Evolutionary conservation across 768 basidiomycete genomes (phyloP), one percentile per base, ranked within the genome.

Genomic region (Phylloporus sp.): DNA sequence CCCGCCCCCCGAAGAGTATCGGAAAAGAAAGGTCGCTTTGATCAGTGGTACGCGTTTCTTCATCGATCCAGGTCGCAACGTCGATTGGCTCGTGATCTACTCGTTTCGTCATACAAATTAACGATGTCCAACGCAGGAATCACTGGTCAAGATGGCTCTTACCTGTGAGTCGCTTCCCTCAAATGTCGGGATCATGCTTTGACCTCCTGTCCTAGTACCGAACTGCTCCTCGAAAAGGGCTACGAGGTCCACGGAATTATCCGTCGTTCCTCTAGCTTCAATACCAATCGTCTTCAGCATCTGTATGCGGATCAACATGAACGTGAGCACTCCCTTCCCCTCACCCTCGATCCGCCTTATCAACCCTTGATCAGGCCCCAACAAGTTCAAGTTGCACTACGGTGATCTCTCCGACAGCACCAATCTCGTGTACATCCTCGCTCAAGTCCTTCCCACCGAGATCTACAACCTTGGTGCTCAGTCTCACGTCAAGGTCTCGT

Each of bases 401-500:
- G 91, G 91, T 57, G 92, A 97, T 71, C 76, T 95, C 60, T 86
- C 88, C 60, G 94, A 98, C 73, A 90, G 87, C 69, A 96, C 94
- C 61, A 97, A 97, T 65, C 82, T 98, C 52, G 94, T 96, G 36
- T 93, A 93, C 70, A 86, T 97, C 72, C 85, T 98, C 65, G 86
- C 95, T 4, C 84, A 90, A 59, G 92, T 96, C 45, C 88, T 88
- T 66, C 94, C 94, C 3, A 85, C 91, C 18, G 95, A 98, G 70
- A 85, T 98, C 50, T 98, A 96, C 80, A 98, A 97, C 69, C 84
- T 98, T 42, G 94, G 92, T 36, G 94, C 94, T 14, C 94, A 98
- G 68, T 92, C 90, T 34, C 94, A 98, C 72, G 94, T 98, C 74
- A 98, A 98, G 69, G 94, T 98, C 55, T 96, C 93, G 22, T 98